Evolutionary conservation across 805 yeast genomes (phyloP), one percentile per base, ranked within the genome.

Genomic region (Ogataea trehalophila): DNA sequence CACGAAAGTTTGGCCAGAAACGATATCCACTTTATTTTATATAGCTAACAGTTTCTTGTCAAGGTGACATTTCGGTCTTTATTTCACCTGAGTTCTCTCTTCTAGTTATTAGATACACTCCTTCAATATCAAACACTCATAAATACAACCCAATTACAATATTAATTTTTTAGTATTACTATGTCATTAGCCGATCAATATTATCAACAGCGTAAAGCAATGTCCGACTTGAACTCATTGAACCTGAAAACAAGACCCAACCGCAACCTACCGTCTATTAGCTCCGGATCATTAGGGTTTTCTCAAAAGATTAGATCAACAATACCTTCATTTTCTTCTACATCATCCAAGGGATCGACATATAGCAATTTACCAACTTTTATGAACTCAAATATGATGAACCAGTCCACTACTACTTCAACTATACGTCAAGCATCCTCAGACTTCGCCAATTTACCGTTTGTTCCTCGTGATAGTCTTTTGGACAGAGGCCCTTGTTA

Each of bases 281-380:
- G 35, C 17, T 6, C 22, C 6, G 16, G 18, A n/a, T 23, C 29
- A 23, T 23, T 22, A n/a, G 13, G 23, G 22, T 37, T 17, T n/a
- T 22, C 43, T 15, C 23, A 33, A n/a, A n/a, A 20, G 7, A 16
- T 45, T 26, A 37, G 33, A 8, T 44, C 51, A 15, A 35, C 49
- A 16, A 37, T 39, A n/a, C 36, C 50, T 31, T 55, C 58, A 0
- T 42, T 39, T 37, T 52, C 51, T 33, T 46, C 56, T 15, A 22
- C 49, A 5, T 39, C 49, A 33, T 41, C 45, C n/a, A 37, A 50
- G 31, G 42, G 49, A 9, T 42, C 52, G n/a, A 46, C 49, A 2
- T 56, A 56, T 41, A 45, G 43, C 48, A 56, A 54, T 20, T 46
- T 53, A 13, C 58, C 58, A 8, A 50, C 48, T 16, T 57, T 57